phyloP scores from a whole-genome alignment of 441 rosid genomes.

The Populus trichocarpa region DNA sequence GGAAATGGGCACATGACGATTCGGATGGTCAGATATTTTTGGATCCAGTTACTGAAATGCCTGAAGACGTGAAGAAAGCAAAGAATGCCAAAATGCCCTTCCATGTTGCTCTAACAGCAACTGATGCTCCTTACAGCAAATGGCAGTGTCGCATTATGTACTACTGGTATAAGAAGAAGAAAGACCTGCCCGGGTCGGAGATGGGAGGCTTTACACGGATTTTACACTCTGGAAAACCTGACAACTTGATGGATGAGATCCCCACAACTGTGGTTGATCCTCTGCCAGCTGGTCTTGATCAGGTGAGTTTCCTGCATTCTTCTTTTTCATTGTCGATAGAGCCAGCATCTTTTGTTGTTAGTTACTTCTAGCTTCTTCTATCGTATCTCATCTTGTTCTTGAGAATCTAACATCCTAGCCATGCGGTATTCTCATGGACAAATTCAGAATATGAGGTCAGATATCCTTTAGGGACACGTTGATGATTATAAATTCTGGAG shows the following conservation, averaged over 20 bases:
- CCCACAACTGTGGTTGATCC: conserved; percentile 67
- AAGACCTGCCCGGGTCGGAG: conserved; percentile 57
- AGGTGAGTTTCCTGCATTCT: conserved; percentile 9
- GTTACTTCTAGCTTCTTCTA: background rate
- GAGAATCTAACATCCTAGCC: background rate
- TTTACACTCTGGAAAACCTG: conserved; percentile 66
- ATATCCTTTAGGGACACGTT: background rate
- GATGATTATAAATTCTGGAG: background rate
- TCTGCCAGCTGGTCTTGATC: conserved; percentile 65
- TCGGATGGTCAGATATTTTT: conserved; percentile 31
- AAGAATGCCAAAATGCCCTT: conserved; percentile 39
- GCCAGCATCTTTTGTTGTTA: background rate
- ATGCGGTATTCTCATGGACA: background rate
- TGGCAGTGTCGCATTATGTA: conserved; percentile 81
- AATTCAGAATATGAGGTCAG: background rate
- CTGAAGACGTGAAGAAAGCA: conserved; percentile 32
- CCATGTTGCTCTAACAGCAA: conserved; percentile 67
- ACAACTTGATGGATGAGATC: conserved; percentile 65
- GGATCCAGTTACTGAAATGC: conserved; percentile 70
- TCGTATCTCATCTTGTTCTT: background rate
- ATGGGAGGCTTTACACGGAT: conserved; percentile 70
- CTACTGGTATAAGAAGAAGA: conserved; percentile 60
- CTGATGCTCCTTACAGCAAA: conserved; percentile 57
- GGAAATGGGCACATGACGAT: conserved; percentile 30
- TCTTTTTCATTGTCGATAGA: background rate